Evolutionary conservation across 345 rosid genomes (phyloP).

Genomic region (Syzygium aqueum): DNA sequence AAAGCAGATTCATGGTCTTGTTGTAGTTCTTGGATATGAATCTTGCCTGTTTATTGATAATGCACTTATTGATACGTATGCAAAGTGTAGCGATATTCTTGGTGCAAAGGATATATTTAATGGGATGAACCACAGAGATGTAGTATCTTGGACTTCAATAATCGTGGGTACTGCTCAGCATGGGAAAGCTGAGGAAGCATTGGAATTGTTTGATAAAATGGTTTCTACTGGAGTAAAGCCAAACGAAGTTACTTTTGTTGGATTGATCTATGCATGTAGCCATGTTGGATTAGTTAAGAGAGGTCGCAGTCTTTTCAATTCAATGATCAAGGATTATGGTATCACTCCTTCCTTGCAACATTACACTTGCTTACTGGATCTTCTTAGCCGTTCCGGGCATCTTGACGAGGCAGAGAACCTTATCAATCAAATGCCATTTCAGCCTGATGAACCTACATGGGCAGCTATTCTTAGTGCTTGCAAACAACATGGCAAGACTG

Average conservation of each 20-base stretch:
- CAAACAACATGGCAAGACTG: not conserved
- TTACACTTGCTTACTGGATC: not conserved
- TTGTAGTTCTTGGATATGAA: not conserved
- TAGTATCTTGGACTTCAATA: not conserved
- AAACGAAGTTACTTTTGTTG: not conserved
- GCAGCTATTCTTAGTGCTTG: slow-evolving; percentile 3
- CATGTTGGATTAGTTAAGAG: not conserved
- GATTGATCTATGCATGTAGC: slow-evolving; percentile 1
- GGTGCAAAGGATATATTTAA: not conserved
- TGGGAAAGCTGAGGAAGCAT: slow-evolving; percentile 1
- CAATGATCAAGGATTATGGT: not conserved
- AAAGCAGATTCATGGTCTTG: not conserved
- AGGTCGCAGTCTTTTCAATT: not conserved
- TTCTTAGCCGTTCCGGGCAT: not conserved
- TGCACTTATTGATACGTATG: not conserved
- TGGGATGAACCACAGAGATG: not conserved
- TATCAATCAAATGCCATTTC: not conserved
- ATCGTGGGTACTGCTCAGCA: not conserved
- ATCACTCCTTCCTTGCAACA: not conserved
- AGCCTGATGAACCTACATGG: not conserved
- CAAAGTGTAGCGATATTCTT: not conserved
- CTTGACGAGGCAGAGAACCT: not conserved
- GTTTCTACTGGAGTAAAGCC: not conserved
- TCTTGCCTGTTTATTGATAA: not conserved
- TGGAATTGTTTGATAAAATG: not conserved